phyloP scores from a whole-genome alignment of 192 early-diverging fungal species.

The Entrophospora sp. region DNA sequence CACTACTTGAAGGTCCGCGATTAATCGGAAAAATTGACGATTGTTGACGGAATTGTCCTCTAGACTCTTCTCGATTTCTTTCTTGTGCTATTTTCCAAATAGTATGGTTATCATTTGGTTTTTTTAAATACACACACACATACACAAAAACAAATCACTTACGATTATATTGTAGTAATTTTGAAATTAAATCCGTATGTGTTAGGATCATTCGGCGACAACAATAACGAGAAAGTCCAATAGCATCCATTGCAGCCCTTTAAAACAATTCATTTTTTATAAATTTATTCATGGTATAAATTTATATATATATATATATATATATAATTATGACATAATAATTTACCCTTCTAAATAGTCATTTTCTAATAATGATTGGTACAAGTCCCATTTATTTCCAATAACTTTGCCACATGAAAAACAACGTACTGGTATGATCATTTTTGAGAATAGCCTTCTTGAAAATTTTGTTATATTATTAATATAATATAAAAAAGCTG shows the following conservation, averaged over 20 bases:
- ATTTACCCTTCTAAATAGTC: slow-evolving; percentile 74
- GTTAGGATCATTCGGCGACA: slow-evolving; percentile 97
- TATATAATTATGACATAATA: too few species aligned
- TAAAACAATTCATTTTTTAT: too few species aligned
- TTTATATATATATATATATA: too few species aligned
- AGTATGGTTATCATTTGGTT: too few species aligned
- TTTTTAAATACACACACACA: neutral
- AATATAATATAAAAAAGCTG: too few species aligned
- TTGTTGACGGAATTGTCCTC: slow-evolving; percentile 17
- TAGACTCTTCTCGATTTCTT: slow-evolving; percentile 15
- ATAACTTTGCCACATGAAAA: slow-evolving; percentile 98
- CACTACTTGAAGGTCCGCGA: too few species aligned
- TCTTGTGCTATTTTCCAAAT: slow-evolving; percentile 20
- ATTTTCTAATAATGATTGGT: slow-evolving; percentile 66
- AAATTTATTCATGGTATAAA: too few species aligned
- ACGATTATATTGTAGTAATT: slow-evolving; percentile 90
- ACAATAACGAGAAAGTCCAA: slow-evolving; percentile 85
- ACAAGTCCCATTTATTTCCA: slow-evolving; percentile 95
- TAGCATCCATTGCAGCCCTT: slow-evolving; percentile 64
- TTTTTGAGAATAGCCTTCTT: too few species aligned
- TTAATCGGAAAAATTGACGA: too few species aligned
- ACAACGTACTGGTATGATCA: slow-evolving; percentile 98
- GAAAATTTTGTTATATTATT: too few species aligned
- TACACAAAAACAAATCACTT: slow-evolving; percentile 26
- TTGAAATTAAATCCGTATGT: slow-evolving; percentile 97